phyloP scores from a whole-genome alignment of 2,329 filamentous ascomycete species.

The Periconia sp. region DNA sequence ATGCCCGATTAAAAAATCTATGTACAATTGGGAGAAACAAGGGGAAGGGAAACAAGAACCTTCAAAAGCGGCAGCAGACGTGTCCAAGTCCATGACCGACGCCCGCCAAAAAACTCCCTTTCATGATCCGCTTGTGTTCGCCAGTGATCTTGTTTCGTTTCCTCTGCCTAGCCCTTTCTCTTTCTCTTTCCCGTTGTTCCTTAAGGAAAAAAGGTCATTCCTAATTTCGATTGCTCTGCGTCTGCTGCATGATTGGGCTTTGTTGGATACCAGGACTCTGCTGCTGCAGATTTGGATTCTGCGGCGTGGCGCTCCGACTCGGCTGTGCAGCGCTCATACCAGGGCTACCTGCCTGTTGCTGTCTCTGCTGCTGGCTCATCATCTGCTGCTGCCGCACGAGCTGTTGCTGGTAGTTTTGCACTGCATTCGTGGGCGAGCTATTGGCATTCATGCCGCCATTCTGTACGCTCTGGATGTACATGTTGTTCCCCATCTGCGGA shows the following conservation, averaged over 20 bases:
- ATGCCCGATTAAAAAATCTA: not conserved
- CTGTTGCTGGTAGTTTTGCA: constrained; percentile 41
- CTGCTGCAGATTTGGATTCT: constrained; percentile 34
- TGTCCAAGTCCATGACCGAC: too few species aligned
- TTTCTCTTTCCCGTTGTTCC: not conserved
- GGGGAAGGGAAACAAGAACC: not conserved
- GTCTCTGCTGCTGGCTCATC: constrained; percentile 37
- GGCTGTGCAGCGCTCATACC: constrained; percentile 32
- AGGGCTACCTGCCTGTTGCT: constrained; percentile 35
- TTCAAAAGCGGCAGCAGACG: not conserved
- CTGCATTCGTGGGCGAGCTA: constrained; percentile 35
- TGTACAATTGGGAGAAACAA: not conserved
- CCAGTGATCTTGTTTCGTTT: not conserved
- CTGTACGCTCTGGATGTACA: constrained; percentile 35
- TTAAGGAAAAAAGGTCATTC: not conserved
- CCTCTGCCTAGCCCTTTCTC: not conserved
- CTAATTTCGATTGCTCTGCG: constrained; percentile 19
- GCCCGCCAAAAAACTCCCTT: not conserved
- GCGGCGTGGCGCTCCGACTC: constrained; percentile 43
- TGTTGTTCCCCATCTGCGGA: constrained; percentile 37
- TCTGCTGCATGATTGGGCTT: constrained; percentile 31
- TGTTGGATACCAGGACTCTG: constrained; percentile 29
- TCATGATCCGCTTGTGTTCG: not conserved
- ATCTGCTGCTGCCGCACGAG: constrained; percentile 41
- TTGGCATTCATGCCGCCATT: constrained; percentile 21